Evolutionary conservation across 345 rosid species (phyloP), one percentile per base, ranked within the genome.

Genomic region (Lagerstroemia speciosa): DNA sequence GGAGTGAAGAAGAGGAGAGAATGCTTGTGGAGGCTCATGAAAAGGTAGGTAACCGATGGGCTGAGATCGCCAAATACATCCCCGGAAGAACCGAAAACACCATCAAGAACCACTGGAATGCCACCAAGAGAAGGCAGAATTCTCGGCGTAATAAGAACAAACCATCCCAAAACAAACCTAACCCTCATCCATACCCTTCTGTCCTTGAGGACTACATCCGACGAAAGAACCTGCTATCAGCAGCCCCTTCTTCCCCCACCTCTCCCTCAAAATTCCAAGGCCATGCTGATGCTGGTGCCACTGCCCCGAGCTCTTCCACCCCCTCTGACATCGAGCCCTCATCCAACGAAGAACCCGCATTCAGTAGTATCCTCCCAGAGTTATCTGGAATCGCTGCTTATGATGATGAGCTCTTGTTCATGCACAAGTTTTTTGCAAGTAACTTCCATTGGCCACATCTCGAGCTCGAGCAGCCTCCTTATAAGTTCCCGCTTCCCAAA

Each of bases 31-130:
- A 82, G 69, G 86, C 94, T 37, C 99, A 94, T 76, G 76, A 70
- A 3, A 89, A 80, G 33, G 80, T 91, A 19, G 97, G 99, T 32
- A 94, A 94, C 78, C 78, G 86, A 58, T 94, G 97, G 99, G 99
- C 99, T 2, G 97, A 89, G 84, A 94, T 94, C 5, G 97, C 97
- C 0, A 94, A 88, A 74, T 66, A 76, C 64, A 87, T 94, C 57
- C 93, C 85, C 0, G 96, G 97, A 68, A 80, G 99, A 71, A 94
- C 93, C 12, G 98, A 93, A 75, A 93, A 93, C 71, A 68, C 96
- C 14, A 88, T 93, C 48, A 93, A 93, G 81, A 93, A 93, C 68
- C 98, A 93, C 45, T 93, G 98, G 97, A 93, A 93, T 46, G 96
- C 98, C 2, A 87, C 98, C 0, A 91, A 83, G 64, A 83, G 98